A percentile compares a stretch with the other conserved stretches of the same genome.
Conservation (phyloP, 2,329 filamentous ascomycete species). For the Aspergillus aculeatinus region DNA sequence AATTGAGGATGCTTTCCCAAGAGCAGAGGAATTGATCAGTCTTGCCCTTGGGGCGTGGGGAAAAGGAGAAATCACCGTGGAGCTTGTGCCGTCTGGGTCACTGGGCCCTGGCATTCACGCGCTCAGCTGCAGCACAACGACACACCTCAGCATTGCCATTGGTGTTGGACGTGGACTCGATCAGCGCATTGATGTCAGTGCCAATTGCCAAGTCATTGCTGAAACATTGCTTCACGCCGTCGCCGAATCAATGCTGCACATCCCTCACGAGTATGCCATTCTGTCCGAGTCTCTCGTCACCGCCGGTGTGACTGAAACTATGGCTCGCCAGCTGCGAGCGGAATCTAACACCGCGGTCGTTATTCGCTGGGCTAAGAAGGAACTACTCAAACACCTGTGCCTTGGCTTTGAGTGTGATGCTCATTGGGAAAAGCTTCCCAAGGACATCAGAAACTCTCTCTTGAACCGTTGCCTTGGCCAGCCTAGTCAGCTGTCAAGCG, state of each 20-base stretch:
- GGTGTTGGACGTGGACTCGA: conserved; percentile 32
- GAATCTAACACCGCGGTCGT: conserved; percentile 40
- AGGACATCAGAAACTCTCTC: conserved; percentile 47
- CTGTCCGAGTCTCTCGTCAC: conserved; percentile 36
- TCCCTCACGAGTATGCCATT: conserved; percentile 39
- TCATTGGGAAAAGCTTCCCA: conserved; percentile 53
- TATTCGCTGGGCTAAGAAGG: conserved; percentile 43
- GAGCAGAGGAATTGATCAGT: conserved; percentile 35
- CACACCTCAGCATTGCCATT: conserved; percentile 32
- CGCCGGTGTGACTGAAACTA: conserved; percentile 35
- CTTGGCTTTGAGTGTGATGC: conserved; percentile 52
- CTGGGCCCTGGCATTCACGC: conserved; percentile 38
- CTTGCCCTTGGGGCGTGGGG: conserved; percentile 36
- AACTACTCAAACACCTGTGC: conserved; percentile 50
- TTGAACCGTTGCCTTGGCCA: conserved; percentile 49
- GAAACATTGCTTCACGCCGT: conserved; percentile 41
- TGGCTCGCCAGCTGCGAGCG: conserved; percentile 34
- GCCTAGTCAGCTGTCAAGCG: conserved; percentile 41
- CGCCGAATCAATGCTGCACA: conserved; percentile 34
- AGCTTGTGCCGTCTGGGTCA: conserved; percentile 35
- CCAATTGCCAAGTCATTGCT: conserved; percentile 40
- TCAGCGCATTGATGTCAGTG: conserved; percentile 33
- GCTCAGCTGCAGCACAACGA: conserved; percentile 31
- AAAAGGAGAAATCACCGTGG: conserved; percentile 30
- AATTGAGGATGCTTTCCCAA: conserved; percentile 48